phyloP scores from a whole-genome alignment of 1,284 basidiomycete species.

The Quambalaria eucalypti region DNA sequence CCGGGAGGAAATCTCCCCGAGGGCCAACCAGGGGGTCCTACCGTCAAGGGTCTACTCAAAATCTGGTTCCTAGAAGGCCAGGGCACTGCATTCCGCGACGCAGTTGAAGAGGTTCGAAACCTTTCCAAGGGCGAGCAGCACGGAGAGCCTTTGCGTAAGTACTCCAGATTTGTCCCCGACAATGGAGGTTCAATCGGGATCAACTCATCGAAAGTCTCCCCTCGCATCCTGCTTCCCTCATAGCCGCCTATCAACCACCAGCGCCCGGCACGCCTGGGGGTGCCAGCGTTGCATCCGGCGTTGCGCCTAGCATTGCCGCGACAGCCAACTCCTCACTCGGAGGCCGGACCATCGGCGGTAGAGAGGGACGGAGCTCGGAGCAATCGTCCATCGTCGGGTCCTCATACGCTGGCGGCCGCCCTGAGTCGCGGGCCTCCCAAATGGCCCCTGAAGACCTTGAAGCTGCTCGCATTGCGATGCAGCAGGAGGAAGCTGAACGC shows the following conservation, averaged over 20 bases:
- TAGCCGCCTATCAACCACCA: background rate
- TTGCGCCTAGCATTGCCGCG: background rate
- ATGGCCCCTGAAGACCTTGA: slow-evolving; percentile 1
- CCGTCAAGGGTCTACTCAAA: slow-evolving; percentile 24
- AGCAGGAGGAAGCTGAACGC: slow-evolving; percentile 6
- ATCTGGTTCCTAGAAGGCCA: slow-evolving; percentile 31
- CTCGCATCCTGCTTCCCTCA: background rate
- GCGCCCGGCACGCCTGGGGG: background rate
- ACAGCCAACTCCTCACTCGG: background rate
- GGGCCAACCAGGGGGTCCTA: slow-evolving; percentile 11
- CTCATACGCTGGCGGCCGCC: background rate
- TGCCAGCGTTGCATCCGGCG: background rate
- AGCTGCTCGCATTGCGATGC: slow-evolving; percentile 4
- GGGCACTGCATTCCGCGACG: slow-evolving; percentile 25
- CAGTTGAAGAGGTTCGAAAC: slow-evolving; percentile 16
- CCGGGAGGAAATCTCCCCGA: slow-evolving; percentile 28
- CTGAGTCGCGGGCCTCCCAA: background rate
- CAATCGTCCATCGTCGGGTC: background rate
- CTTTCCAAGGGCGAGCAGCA: slow-evolving; percentile 12
- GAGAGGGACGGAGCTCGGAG: background rate
- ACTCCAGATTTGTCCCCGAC: no score
- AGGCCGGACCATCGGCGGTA: background rate
- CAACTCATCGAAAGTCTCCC: background rate
- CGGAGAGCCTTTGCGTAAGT: slow-evolving; percentile 26
- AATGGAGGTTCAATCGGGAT: background rate